Evolutionary conservation across 2,329 filamentous ascomycete species (phyloP), one percentile per base, ranked within the genome.

Genomic region (Alternaria longipes): DNA sequence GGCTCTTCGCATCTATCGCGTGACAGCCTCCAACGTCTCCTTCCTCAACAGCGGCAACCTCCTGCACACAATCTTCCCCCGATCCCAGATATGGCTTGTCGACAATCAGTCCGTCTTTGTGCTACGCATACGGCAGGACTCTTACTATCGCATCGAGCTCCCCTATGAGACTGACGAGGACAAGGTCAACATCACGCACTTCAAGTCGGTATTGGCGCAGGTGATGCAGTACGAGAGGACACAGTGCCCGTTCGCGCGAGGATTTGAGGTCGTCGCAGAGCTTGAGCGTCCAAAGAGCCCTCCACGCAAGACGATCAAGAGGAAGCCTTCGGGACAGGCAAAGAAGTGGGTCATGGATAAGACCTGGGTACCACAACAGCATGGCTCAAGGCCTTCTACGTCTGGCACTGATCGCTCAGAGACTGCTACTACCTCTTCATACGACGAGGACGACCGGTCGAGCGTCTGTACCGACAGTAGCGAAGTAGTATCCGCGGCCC

Each of bases 31-130:
- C 9, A 79, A 79, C 55, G 92, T 95, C 16, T 91, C 92, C 12
- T 97, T 97, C 72, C 84, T 97, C 9, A 94, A 91, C 78, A 97
- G 93, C 65, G 92, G 92, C 61, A 89, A 88, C 56, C 90, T 94
- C 16, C 85, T 97, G 18, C 92, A 95, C 71, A 91, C 94, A 11
- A 95, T 97, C 64, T 81, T 97, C 54, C 92, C 92, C 24, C 92
- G 92, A 77, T 96, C 93, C 60, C 93, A 97, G 79, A 96, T 91
- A 75, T 97, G 94, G 94, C 96, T 91, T 76, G 91, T 97, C 32
- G 92, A 96, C 76, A 91, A 92, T 59, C 86, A 89, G 57, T 90
- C 90, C 41, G 93, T 90, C 69, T 97, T 97, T 69, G 91, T 97
- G n/a, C 81, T 97, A 60, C 91, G 94, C 66, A 92, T 96, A 66